A percentile compares a stretch with the other conserved stretches of the same genome.
These are phyloP conservation scores for Lanmaoa pseudosensibilis DNA, from an alignment of 768 basidiomycete species.

Conservation along the genomic window DNA sequence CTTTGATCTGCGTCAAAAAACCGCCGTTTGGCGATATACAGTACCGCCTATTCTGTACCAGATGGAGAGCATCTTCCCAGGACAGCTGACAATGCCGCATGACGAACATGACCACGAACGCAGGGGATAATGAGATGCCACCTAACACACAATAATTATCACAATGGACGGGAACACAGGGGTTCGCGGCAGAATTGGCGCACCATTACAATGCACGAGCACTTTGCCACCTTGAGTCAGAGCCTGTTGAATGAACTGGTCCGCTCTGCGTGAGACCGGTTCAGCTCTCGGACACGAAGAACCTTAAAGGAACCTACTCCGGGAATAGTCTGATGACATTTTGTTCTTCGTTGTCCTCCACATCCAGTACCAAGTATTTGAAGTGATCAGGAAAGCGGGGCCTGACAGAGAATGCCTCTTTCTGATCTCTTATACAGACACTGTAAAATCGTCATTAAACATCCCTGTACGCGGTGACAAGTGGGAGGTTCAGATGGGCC, in stretches of 20 bases:
- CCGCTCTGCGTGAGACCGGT: constrained; percentile 51
- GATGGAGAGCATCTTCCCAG: constrained; percentile 86
- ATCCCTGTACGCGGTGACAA: background rate
- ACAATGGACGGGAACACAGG: background rate
- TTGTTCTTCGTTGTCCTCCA: constrained; percentile 92
- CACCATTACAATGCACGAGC: constrained; percentile 88
- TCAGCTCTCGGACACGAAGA: background rate
- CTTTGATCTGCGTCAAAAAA: constrained; percentile 91
- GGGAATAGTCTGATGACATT: constrained; percentile 92
- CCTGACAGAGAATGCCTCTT: constrained; percentile 86
- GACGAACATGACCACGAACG: constrained; percentile 91
- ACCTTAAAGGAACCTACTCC: constrained; percentile 44
- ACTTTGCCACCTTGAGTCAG: constrained; percentile 62
- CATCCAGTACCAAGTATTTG: constrained; percentile 76
- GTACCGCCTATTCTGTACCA: constrained; percentile 88
- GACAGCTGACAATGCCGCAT: constrained; percentile 81
- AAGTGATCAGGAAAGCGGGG: constrained; percentile 83
- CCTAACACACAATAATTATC: constrained; percentile 42
- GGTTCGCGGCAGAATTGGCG: constrained; percentile 16
- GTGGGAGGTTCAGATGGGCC: background rate
- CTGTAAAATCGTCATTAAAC: constrained; percentile 37
- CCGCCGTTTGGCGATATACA: constrained; percentile 93
- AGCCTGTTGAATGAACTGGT: constrained; percentile 71
- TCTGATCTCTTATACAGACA: constrained; percentile 84
- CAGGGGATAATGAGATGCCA: constrained; percentile 83